phyloP scores from a whole-genome alignment of 2,329 filamentous ascomycete genomes.

The Myriosclerotinia curreyana region DNA sequence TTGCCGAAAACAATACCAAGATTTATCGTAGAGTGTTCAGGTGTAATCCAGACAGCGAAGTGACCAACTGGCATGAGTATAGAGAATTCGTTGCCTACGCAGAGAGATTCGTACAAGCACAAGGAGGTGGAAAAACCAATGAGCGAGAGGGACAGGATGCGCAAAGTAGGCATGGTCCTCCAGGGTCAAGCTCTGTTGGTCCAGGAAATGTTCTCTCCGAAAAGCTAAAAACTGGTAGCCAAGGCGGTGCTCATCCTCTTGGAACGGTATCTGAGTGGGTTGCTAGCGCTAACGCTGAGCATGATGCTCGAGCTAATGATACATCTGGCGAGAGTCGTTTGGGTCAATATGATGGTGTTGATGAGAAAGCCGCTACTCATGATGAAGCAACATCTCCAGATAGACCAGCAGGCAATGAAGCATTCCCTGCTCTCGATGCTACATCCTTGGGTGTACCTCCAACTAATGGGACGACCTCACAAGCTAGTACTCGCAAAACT shows the following conservation, averaged over 20 bases:
- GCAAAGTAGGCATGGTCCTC: constrained; percentile 37
- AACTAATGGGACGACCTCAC: constrained; percentile 26
- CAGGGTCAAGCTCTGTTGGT: constrained; percentile 26
- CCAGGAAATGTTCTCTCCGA: constrained; percentile 23
- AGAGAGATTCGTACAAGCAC: constrained; percentile 61
- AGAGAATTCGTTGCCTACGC: constrained; percentile 57
- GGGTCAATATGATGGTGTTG: constrained; percentile 30
- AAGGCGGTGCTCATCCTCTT: constrained; percentile 29
- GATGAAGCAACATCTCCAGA: constrained; percentile 45
- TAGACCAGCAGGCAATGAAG: constrained; percentile 45
- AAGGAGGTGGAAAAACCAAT: constrained; percentile 39
- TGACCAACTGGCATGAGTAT: constrained; percentile 90
- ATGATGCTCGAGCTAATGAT: constrained; percentile 26
- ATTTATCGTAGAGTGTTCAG: constrained; percentile 91
- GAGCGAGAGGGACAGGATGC: constrained; percentile 38
- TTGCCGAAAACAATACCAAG: constrained; percentile 92
- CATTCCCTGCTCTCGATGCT: constrained; percentile 49
- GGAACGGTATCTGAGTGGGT: constrained; percentile 36
- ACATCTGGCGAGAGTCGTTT: constrained; percentile 24
- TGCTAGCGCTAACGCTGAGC: constrained; percentile 30
- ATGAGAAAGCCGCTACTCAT: constrained; percentile 31
- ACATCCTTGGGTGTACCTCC: constrained; percentile 20
- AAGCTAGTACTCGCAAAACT: constrained; percentile 50
- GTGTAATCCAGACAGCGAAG: constrained; percentile 95
- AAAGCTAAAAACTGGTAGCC: constrained; percentile 30